Percentiles rank a stretch among this genome's conserved stretches.
phyloP scores from a whole-genome alignment of 2,329 filamentous ascomycete species.

The Aureobasidium uvarum region DNA sequence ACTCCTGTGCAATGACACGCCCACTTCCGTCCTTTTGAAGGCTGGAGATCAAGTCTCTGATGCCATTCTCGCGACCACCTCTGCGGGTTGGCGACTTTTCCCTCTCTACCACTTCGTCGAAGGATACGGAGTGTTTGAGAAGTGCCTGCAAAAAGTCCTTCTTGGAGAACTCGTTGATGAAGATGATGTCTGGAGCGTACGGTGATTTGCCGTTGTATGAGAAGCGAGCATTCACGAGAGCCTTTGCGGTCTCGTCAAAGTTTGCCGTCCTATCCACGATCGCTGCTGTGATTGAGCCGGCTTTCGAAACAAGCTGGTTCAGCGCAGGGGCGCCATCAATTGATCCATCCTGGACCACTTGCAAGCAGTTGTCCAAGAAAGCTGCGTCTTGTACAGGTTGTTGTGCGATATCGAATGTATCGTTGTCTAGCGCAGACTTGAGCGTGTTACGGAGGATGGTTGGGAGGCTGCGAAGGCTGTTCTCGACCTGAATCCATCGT shows the following conservation, averaged over 20 bases:
- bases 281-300: constrained; percentile 47
- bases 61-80: constrained; percentile 10
- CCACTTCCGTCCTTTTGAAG: constrained; percentile 27
- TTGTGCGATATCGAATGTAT: constrained; percentile 50
- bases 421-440: constrained; percentile 45
- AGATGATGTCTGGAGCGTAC: constrained; percentile 61
- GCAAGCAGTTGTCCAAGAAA: constrained; percentile 34
- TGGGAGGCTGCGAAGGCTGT: constrained; percentile 42
- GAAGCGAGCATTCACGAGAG: constrained; percentile 56
- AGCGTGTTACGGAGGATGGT: constrained; percentile 43
- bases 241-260: constrained; percentile 53
- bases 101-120: constrained; percentile 30
- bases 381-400: constrained; percentile 35
- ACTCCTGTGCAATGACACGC: constrained; percentile 32
- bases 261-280: constrained; percentile 62
- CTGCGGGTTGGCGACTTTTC: constrained; percentile 25
- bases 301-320: constrained; percentile 41
- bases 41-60: constrained; percentile 24
- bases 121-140: constrained; percentile 41
- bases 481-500: constrained; percentile 39
- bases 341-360: constrained; percentile 39
- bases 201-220: constrained; percentile 56
- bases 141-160: constrained; percentile 55
- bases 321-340: constrained; percentile 25
- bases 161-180: constrained; percentile 64